Conservation (phyloP, 192 early-diverging fungal genomes). For the Umbelopsis ramanniana region DNA sequence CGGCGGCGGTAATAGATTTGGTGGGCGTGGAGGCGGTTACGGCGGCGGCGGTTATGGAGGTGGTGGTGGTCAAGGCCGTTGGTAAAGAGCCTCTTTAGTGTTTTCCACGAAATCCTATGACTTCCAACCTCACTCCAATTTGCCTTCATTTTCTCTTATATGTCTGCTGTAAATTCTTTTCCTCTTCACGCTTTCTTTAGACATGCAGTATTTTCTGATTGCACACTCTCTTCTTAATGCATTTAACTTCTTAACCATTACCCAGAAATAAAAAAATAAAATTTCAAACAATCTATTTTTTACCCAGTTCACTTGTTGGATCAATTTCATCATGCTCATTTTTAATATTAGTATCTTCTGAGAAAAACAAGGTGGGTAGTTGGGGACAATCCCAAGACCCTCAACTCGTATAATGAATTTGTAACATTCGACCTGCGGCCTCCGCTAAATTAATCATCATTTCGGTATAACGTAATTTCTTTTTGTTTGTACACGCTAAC, state of each 20-base stretch:
- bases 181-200: neutral
- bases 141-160: too few relatives aligned
- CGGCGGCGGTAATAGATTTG: conserved; percentile 28
- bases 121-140: too few relatives aligned
- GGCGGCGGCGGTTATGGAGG: conserved; percentile 37
- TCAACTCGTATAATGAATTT: too few relatives aligned
- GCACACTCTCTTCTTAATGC: conserved; percentile 3
- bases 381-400: too few relatives aligned
- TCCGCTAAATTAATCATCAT: too few relatives aligned
- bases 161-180: conserved; percentile 37
- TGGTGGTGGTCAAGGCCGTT: conserved; percentile 39
- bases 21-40: conserved; percentile 33
- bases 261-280: too few relatives aligned
- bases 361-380: too few relatives aligned
- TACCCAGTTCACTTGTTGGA: too few relatives aligned
- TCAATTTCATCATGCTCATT: too few relatives aligned
- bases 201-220: neutral
- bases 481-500: neutral
- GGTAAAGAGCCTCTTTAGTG: conserved; percentile 22
- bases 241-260: conserved; percentile 30
- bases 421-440: too few relatives aligned
- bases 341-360: too few relatives aligned
- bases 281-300: too few relatives aligned
- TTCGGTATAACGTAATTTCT: neutral
- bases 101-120: neutral